Percentiles rank a stretch among this genome's conserved stretches.
phyloP scores from a whole-genome alignment of 2,329 filamentous ascomycete genomes.

The Chrysoporthe puriensis region DNA sequence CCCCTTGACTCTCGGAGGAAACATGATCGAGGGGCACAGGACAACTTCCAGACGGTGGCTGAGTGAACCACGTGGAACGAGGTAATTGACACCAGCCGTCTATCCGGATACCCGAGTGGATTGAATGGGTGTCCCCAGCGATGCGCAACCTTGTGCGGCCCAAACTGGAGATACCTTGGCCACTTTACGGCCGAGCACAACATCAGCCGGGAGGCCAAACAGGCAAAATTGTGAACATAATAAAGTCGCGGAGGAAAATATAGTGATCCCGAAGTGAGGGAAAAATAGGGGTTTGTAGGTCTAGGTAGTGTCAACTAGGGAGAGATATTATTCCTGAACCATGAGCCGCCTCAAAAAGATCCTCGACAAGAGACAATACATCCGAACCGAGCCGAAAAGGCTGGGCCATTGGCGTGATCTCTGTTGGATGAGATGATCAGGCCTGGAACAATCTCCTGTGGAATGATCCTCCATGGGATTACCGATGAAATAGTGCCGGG shows the following conservation, averaged over 20 bases:
- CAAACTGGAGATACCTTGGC: slow-evolving; percentile 14
- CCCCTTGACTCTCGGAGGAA: slow-evolving; percentile 17
- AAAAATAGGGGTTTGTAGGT: not conserved
- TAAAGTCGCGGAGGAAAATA: not conserved
- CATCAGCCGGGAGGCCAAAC: not conserved
- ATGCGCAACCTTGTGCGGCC: slow-evolving; percentile 16
- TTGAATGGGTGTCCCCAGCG: slow-evolving; percentile 3
- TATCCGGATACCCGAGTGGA: slow-evolving; percentile 10
- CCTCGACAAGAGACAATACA: not conserved
- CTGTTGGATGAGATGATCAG: not conserved
- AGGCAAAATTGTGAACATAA: not conserved
- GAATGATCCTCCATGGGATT: not conserved
- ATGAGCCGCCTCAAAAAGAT: not conserved
- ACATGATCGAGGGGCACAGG: slow-evolving; percentile 9
- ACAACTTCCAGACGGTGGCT: not conserved
- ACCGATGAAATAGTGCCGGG: not conserved
- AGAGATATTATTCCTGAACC: not conserved
- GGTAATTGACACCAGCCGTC: slow-evolving; percentile 15
- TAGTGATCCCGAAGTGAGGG: not conserved
- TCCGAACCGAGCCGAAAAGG: not conserved
- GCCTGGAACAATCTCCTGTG: not conserved
- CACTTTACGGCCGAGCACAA: slow-evolving; percentile 7
- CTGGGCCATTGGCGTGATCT: not conserved
- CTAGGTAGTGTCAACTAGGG: not conserved
- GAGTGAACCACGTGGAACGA: slow-evolving; percentile 11